A percentile compares a stretch with the other conserved stretches of the same genome.
phyloP scores from a whole-genome alignment of 2,329 filamentous ascomycete species.

The Cladophialophora psammophila region DNA sequence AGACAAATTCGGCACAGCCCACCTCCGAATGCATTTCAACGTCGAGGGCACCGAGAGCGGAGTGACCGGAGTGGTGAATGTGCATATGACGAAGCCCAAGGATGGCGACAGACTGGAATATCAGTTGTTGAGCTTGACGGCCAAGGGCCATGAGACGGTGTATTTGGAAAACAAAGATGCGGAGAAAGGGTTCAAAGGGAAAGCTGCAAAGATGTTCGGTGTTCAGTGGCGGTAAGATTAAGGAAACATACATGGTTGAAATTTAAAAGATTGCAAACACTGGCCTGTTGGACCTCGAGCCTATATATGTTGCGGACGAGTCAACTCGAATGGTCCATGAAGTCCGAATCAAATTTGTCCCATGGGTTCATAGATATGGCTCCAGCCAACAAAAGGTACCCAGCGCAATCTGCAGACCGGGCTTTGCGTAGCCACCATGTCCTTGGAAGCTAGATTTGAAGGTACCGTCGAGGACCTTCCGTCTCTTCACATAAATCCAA shows the following conservation, averaged over 20 bases:
- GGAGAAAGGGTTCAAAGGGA: conserved; percentile 47
- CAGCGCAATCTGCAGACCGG: neutral
- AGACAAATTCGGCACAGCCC: conserved; percentile 77
- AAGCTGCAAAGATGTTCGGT: conserved; percentile 59
- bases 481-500: neutral
- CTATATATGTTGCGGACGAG: neutral
- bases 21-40: conserved; percentile 85
- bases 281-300: neutral
- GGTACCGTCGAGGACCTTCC: neutral
- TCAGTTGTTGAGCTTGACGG: conserved; percentile 79
- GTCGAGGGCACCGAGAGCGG: conserved; percentile 77
- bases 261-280: neutral
- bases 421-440: neutral
- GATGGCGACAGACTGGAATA: conserved; percentile 76
- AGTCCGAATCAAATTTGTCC: neutral
- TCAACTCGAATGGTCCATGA: neutral
- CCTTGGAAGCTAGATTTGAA: neutral
- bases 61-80: conserved; percentile 69
- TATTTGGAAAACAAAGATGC: conserved; percentile 55
- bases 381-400: neutral
- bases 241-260: neutral
- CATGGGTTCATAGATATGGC: neutral
- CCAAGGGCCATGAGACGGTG: conserved; percentile 62
- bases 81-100: conserved; percentile 77
- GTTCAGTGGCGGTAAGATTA: conserved; percentile 53